A percentile compares a stretch with the other conserved stretches of the same genome.
Conservation (phyloP, 164 flowering plant genomes). For the Malania oleifera region DNA sequence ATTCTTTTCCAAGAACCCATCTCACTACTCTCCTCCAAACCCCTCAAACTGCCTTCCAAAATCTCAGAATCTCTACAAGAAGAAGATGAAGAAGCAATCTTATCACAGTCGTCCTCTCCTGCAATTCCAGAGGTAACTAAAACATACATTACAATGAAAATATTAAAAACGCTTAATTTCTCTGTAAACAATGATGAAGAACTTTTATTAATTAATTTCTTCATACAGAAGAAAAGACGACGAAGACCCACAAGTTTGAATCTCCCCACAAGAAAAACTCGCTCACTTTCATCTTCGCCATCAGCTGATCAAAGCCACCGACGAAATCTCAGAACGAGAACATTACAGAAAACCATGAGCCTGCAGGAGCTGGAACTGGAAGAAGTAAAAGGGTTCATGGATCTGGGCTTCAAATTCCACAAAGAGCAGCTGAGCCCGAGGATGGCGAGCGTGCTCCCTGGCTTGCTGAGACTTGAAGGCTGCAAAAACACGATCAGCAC, state of each 20-base stretch:
- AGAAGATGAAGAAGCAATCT: too few relatives aligned
- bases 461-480: slow-evolving; percentile 36
- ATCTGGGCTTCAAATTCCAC: slow-evolving; percentile 60
- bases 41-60: neutral
- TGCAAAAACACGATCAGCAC: neutral
- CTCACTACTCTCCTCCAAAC: slow-evolving; percentile 1
- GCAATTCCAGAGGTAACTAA: neutral
- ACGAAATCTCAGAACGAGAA: slow-evolving; percentile 10
- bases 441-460: slow-evolving; percentile 51
- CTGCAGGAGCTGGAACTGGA: slow-evolving; percentile 52
- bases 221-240: slow-evolving; percentile 7
- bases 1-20: slow-evolving; percentile 32
- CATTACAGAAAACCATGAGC: slow-evolving; percentile 29
- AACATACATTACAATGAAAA: too few relatives aligned
- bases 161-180: too few relatives aligned
- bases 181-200: too few relatives aligned
- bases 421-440: slow-evolving; percentile 37
- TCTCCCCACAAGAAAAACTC: slow-evolving; percentile 4
- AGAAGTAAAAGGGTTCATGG: slow-evolving; percentile 72
- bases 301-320: slow-evolving; percentile 9
- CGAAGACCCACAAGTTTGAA: slow-evolving; percentile 23
- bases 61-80: slow-evolving; percentile 7
- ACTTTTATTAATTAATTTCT: too few relatives aligned
- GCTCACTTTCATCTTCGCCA: slow-evolving; percentile 30
- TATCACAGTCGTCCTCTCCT: neutral